These are phyloP conservation scores for Anethum foeniculum DNA, from an alignment of 140 eudicot genomes.

Conservation along the genomic window DNA sequence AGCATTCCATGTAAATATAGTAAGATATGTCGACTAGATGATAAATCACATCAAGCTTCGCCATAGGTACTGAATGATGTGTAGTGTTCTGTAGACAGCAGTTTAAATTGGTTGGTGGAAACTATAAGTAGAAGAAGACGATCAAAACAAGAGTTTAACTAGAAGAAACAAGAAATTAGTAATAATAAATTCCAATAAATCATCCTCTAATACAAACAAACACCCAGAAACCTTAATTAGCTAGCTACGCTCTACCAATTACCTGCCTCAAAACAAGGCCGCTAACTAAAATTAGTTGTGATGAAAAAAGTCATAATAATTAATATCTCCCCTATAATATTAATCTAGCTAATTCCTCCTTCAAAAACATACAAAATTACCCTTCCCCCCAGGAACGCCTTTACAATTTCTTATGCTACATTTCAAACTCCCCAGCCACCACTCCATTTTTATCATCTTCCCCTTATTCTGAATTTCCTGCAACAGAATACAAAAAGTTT, in stretches of 20 bases:
- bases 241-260: slow-evolving; percentile 1
- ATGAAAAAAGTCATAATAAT: background rate
- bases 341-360: background rate
- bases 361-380: slow-evolving; percentile 8
- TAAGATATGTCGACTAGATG: background rate
- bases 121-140: background rate
- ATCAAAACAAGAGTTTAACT: background rate
- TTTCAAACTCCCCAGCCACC: background rate
- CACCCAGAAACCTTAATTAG: background rate
- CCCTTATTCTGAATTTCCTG: slow-evolving; percentile 10
- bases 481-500: background rate
- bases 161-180: background rate
- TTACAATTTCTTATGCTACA: slow-evolving; percentile 5
- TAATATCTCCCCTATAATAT: background rate
- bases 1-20: background rate
- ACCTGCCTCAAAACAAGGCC: background rate
- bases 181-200: background rate
- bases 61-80: background rate
- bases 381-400: slow-evolving; percentile 3
- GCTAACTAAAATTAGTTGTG: background rate
- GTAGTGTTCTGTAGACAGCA: background rate
- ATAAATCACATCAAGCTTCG: background rate
- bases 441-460: background rate
- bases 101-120: background rate
- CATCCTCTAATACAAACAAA: background rate